These are phyloP conservation scores for Angomonas ambiguus DNA, from an alignment of 208 protist genomes.

Conservation along the genomic window DNA sequence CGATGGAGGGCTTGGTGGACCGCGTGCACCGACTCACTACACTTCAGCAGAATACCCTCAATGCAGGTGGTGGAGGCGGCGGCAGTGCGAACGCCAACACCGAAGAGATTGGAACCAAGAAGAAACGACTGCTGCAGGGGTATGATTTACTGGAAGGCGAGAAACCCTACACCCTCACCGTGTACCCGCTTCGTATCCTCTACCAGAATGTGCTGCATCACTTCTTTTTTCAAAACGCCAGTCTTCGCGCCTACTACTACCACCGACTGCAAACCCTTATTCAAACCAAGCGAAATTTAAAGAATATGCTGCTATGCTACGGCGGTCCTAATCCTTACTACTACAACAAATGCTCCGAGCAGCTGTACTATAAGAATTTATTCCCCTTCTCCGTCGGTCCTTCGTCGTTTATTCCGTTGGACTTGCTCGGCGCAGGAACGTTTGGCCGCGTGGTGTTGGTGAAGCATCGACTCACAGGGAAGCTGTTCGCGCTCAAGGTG, in stretches of 20 bases:
- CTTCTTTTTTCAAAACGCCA: constrained; percentile 61
- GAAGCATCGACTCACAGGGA: constrained; percentile 44
- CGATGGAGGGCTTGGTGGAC: background rate
- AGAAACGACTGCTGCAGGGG: background rate
- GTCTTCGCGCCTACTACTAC: constrained; percentile 38
- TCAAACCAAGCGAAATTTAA: background rate
- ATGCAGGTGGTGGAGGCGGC: background rate
- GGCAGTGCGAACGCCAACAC: background rate
- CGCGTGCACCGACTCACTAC: background rate
- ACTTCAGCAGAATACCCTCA: background rate
- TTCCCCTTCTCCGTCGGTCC: constrained; percentile 38
- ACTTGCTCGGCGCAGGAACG: constrained; percentile 61
- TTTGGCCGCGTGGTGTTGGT: constrained; percentile 79
- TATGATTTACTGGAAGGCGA: constrained; percentile 10
- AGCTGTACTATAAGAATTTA: background rate
- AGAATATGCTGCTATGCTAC: background rate
- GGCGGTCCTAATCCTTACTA: too few relatives aligned
- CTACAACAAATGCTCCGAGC: background rate
- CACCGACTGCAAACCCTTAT: constrained; percentile 32
- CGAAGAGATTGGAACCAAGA: background rate
- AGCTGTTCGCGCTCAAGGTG: constrained; percentile 73
- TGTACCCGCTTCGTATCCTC: constrained; percentile 49
- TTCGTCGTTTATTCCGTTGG: constrained; percentile 45
- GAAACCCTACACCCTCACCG: constrained; percentile 23
- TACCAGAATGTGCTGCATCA: constrained; percentile 45